Conservation (phyloP, 2,329 filamentous ascomycete genomes). For the Aspergillus quadrilineatus region DNA sequence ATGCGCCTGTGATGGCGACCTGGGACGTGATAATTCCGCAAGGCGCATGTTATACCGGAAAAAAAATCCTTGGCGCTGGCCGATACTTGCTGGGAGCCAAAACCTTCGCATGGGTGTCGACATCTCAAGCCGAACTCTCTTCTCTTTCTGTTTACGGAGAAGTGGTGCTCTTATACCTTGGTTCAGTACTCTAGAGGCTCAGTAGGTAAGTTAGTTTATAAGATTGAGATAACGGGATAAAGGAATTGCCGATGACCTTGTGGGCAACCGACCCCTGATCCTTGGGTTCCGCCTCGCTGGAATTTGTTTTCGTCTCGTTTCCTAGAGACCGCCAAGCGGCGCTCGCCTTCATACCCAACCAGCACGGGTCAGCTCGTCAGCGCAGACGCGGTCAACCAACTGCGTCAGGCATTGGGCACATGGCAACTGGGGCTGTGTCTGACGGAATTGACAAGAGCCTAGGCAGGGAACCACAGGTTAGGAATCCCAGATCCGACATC, state of each 20-base stretch:
- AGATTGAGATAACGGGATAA: background rate
- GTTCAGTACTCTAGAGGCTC: background rate
- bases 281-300: slow-evolving; percentile 7
- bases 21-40: slow-evolving; percentile 1
- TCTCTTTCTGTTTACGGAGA: background rate
- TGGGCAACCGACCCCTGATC: background rate
- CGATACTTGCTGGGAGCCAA: slow-evolving; percentile 5
- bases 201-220: background rate
- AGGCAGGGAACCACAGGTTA: slow-evolving; percentile 13
- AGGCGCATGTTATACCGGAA: background rate
- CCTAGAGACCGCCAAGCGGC: slow-evolving; percentile 16
- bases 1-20: background rate
- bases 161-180: background rate
- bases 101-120: background rate
- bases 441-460: slow-evolving; percentile 13
- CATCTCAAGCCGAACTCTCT: background rate
- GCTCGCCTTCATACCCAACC: slow-evolving; percentile 11
- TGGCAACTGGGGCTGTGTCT: slow-evolving; percentile 19
- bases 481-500: slow-evolving; percentile 12
- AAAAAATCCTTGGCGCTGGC: slow-evolving; percentile 4
- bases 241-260: background rate
- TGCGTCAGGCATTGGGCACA: slow-evolving; percentile 6
- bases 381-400: slow-evolving; percentile 1
- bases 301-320: slow-evolving; percentile 1
- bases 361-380: slow-evolving; percentile 15